These are phyloP conservation scores for Agrostemma githago DNA, from an alignment of 148 eudicot species.

Conservation along the genomic window DNA sequence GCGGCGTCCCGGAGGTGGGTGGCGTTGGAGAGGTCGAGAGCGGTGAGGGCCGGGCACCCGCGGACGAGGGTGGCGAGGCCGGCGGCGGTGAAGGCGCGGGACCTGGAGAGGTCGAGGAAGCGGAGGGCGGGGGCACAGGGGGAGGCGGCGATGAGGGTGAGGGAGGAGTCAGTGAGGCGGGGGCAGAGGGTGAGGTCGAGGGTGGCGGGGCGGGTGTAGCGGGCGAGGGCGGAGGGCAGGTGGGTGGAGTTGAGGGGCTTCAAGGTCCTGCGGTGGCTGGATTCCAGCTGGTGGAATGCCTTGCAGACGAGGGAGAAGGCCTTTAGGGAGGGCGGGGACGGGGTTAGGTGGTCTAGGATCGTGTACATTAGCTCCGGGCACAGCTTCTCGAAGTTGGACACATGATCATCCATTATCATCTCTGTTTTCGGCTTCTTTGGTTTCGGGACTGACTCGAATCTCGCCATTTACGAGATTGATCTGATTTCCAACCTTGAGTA, in stretches of 20 bases:
- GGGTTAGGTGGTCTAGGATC: conserved; percentile 52
- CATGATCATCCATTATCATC: not conserved
- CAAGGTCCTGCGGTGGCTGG: conserved; percentile 49
- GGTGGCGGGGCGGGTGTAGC: conserved; percentile 36
- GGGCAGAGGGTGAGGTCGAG: conserved; percentile 77
- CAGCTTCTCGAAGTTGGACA: conserved; percentile 45
- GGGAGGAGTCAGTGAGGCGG: conserved; percentile 47
- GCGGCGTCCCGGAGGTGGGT: conserved; percentile 53
- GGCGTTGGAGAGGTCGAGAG: conserved; percentile 71
- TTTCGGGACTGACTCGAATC: conserved; percentile 7
- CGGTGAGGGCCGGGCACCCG: conserved; percentile 51
- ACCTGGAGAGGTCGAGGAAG: conserved; percentile 55
- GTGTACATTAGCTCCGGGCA: conserved; percentile 57
- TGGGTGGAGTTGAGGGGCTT: conserved; percentile 61
- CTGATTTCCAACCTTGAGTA: too few relatives aligned
- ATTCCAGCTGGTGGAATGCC: conserved; percentile 49
- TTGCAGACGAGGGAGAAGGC: conserved; percentile 67
- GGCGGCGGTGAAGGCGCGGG: conserved; percentile 48
- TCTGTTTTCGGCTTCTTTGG: conserved; percentile 50
- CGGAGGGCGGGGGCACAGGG: conserved; percentile 29
- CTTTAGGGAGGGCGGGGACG: conserved; percentile 48
- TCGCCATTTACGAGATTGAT: not conserved
- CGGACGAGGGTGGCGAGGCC: conserved; percentile 53
- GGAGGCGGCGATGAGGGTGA: conserved; percentile 26
- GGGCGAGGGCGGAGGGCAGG: conserved; percentile 34